Conservation (phyloP, 371 early-diverging fungal species). For the Mucor circinelloides region DNA sequence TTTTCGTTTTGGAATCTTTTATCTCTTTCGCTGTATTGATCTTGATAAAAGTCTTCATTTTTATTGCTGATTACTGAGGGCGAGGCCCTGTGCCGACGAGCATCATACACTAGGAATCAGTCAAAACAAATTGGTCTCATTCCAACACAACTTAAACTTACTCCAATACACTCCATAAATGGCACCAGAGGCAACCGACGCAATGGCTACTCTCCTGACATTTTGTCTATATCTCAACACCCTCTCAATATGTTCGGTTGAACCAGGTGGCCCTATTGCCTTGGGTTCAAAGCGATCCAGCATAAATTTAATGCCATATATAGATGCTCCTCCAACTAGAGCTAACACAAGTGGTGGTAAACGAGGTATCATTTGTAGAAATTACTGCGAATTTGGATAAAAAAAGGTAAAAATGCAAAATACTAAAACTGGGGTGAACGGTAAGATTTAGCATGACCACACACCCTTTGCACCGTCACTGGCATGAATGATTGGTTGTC, state of each 20-base stretch:
- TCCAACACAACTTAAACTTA: constrained; percentile 8
- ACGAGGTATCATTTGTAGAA: constrained; percentile 41
- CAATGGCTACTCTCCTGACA: constrained; percentile 26
- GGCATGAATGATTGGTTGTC: neutral
- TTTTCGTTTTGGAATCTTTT: constrained; percentile 18
- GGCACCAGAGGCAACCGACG: constrained; percentile 25
- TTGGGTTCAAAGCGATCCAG: constrained; percentile 40
- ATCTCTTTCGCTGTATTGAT: constrained; percentile 46
- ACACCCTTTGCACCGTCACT: neutral
- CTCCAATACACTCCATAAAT: constrained; percentile 35
- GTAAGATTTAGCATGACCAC: neutral
- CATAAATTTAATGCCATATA: constrained; percentile 42
- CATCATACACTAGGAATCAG: constrained; percentile 31
- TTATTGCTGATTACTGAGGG: constrained; percentile 23
- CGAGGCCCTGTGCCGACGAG: constrained; percentile 29
- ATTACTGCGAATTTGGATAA: neutral
- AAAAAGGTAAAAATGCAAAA: neutral
- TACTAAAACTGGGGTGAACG: neutral
- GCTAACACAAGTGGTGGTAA: constrained; percentile 47
- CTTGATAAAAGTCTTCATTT: constrained; percentile 30
- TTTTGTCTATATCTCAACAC: constrained; percentile 24
- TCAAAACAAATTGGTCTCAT: neutral
- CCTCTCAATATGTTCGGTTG: constrained; percentile 31
- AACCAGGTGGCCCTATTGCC: constrained; percentile 46
- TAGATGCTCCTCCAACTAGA: constrained; percentile 38